Percentiles rank a stretch among this genome's conserved stretches.
phyloP scores from a whole-genome alignment of 2,329 filamentous ascomycete species.

The Paraconiothyrium sp. region DNA sequence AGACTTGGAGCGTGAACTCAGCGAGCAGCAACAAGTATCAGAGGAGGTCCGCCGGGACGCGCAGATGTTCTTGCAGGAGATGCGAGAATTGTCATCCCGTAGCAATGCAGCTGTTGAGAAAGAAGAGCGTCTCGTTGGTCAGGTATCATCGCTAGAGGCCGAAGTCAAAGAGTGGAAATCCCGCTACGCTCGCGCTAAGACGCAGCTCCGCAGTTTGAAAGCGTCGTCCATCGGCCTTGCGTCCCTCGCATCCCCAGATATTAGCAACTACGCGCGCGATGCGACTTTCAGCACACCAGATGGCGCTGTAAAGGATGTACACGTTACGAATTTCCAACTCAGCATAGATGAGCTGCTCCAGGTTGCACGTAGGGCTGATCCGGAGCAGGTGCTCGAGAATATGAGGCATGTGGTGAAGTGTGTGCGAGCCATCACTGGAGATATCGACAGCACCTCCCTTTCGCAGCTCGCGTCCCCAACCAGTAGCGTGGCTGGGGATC shows the following conservation, averaged over 20 bases:
- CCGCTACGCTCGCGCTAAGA: conserved; percentile 87
- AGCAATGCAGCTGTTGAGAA: conserved; percentile 81
- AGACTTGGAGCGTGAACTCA: conserved; percentile 66
- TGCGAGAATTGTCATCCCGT: conserved; percentile 84
- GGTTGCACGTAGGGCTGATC: conserved; percentile 76
- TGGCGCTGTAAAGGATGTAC: conserved; percentile 87
- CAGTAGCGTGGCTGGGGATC: conserved; percentile 47
- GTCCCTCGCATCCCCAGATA: conserved; percentile 67
- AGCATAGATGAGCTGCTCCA: conserved; percentile 90
- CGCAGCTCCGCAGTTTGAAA: conserved; percentile 82
- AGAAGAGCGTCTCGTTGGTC: conserved; percentile 79
- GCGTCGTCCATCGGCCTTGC: conserved; percentile 80
- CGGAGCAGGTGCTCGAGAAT: conserved; percentile 78
- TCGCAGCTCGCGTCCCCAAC: conserved; percentile 48
- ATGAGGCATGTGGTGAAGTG: conserved; percentile 87
- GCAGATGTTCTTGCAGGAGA: conserved; percentile 84
- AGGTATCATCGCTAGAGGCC: conserved; percentile 78
- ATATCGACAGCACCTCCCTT: conserved; percentile 69
- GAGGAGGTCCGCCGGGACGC: conserved; percentile 88
- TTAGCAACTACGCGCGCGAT: conserved; percentile 72
- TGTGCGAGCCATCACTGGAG: conserved; percentile 85
- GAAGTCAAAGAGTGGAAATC: conserved; percentile 91
- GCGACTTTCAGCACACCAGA: conserved; percentile 73
- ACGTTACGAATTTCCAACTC: conserved; percentile 95
- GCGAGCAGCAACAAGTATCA: conserved; percentile 82